Conservation (phyloP, 371 early-diverging fungal genomes). For the Capniomyces stellatus region DNA sequence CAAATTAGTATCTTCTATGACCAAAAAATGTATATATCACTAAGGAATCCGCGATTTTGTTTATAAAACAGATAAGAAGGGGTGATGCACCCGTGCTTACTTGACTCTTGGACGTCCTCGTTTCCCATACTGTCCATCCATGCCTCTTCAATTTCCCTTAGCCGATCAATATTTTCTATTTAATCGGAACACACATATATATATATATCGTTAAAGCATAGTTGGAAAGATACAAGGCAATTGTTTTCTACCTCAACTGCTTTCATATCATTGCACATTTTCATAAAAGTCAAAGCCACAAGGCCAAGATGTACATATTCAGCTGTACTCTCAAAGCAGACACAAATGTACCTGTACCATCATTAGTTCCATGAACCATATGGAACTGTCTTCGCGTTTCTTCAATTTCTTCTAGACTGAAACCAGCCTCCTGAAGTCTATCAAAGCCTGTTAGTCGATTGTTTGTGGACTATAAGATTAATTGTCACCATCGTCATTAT, state of each 20-base stretch:
- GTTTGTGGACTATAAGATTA: neutral
- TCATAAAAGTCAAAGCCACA: neutral
- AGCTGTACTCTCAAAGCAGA: too few relatives aligned
- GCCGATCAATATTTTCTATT: neutral
- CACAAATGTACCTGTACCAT: neutral
- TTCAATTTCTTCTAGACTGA: conserved; percentile 2
- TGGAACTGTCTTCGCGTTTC: conserved; percentile 2
- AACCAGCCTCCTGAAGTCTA: neutral
- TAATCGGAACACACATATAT: neutral
- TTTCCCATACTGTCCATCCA: conserved; percentile 2
- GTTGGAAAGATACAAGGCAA: too few relatives aligned
- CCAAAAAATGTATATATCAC: too few relatives aligned
- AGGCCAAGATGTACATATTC: too few relatives aligned
- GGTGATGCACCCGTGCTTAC: neutral
- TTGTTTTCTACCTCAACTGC: too few relatives aligned
- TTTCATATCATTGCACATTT: neutral
- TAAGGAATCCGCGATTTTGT: too few relatives aligned
- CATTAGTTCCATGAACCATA: conserved; percentile 1
- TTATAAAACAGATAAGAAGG: too few relatives aligned
- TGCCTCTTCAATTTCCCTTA: conserved; percentile 4
- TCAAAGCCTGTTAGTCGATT: conserved; percentile 1
- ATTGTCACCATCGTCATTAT: neutral
- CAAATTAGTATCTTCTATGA: too few relatives aligned
- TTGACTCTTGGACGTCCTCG: neutral
- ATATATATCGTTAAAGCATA: too few relatives aligned